Evolutionary conservation across 2,329 filamentous ascomycete genomes (phyloP), one percentile per base, ranked within the genome.

Genomic region (Scortechinia acanthostroma): DNA sequence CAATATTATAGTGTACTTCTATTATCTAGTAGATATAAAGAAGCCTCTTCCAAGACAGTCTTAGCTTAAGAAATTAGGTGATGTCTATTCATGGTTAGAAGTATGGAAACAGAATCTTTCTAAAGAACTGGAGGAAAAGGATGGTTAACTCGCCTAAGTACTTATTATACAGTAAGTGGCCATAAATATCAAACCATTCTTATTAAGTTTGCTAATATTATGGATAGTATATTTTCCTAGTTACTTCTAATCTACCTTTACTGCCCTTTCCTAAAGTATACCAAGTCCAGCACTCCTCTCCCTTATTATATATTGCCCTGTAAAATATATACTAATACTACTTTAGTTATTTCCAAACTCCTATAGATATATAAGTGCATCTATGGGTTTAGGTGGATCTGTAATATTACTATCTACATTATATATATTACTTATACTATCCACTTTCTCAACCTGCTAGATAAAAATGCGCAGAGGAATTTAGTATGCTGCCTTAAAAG

Each of bases 381-480:
- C 1, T 94, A 95, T 62, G 89, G 91, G 6, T 68, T 97, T 14
- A 82, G 89, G 3, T 91, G 96, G 59, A 95, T 98, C 25, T 95
- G 88, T 66, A 97, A 97, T 57, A 89, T 97, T 54, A 91, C 87
- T 3, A 90, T 97, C 1, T 98, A 98, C 62, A 96, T 97, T 65
- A 76, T 87, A 0, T 91, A 97, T 61, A 93, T 89, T 3, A 91
- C 93, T 22, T 95, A 90, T 59, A 96, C 90, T 0, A 94, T 97
- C 30, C 93, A 97, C 55, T 69, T 98, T 17, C 79, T 98, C 25
- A 96, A 96, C 52, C 70, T 97, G 1, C 91, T 91, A 0, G 91
- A 96, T 53, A 95, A 93, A 66, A 93, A 88, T 22, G 89, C 93
- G 3, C 85, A 81, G 55, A 74, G 91, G 53, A 91, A 97, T 61